Evolutionary conservation across 108 stramenopile species (phyloP).

Genomic region (Aureococcus anophagefferens): DNA sequence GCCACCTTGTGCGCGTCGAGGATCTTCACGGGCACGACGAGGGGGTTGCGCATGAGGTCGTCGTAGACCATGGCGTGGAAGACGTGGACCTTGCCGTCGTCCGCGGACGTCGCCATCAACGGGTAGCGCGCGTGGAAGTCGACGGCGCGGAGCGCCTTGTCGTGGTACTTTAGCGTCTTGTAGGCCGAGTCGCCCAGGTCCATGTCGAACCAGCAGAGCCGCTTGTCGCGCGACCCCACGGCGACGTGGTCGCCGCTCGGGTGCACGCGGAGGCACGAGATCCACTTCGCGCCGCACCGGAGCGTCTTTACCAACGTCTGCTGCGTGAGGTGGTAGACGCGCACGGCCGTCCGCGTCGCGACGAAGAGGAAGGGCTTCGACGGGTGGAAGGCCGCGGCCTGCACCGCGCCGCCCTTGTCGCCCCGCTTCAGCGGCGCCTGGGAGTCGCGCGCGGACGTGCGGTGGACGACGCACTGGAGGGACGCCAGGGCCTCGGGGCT

Average conservation of each 20-base stretch:
- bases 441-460: slow-evolving; percentile 75
- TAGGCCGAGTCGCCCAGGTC: slow-evolving; percentile 84
- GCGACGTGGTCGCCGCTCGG: slow-evolving; percentile 88
- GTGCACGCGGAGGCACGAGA: slow-evolving; percentile 90
- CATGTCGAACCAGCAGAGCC: slow-evolving; percentile 95
- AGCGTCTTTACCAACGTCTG: slow-evolving; percentile 78
- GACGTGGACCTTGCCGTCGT: slow-evolving; percentile 93
- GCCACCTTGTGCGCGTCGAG: slow-evolving; percentile 64
- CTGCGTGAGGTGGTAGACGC: slow-evolving; percentile 89
- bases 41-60: slow-evolving; percentile 84
- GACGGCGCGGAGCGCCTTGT: slow-evolving; percentile 69
- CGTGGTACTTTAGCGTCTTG: slow-evolving; percentile 90
- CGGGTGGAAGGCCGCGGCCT: slow-evolving; percentile 87
- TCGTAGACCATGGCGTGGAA: slow-evolving; percentile 96
- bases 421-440: slow-evolving; percentile 77
- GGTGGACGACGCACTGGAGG: slow-evolving; percentile 82
- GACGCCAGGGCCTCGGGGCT: slow-evolving; percentile 58
- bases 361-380: slow-evolving; percentile 94
- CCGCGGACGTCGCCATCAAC: slow-evolving; percentile 90
- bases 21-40: slow-evolving; percentile 96
- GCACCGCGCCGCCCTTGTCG: slow-evolving; percentile 74
- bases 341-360: slow-evolving; percentile 80
- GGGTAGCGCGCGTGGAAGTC: slow-evolving; percentile 77
- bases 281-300: slow-evolving; percentile 84
- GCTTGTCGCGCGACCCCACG: slow-evolving; percentile 83